Conservation (phyloP, 2,329 filamentous ascomycete species). For the Cladosporium sp. region DNA sequence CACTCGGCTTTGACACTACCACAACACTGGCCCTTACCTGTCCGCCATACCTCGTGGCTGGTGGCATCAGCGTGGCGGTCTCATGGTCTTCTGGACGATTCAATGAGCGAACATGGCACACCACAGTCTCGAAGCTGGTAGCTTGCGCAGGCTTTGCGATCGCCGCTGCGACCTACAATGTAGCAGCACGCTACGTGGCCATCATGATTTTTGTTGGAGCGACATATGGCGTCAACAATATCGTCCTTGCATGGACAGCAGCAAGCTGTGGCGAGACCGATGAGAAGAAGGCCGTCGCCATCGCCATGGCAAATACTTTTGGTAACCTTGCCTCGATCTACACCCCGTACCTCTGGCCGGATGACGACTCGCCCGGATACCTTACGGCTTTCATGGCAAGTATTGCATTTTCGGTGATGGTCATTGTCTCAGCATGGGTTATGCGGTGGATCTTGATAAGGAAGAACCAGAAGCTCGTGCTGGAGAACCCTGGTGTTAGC, state of each 20-base stretch:
- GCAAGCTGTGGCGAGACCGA: constrained; percentile 34
- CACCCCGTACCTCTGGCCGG: constrained; percentile 36
- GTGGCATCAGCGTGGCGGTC: constrained; percentile 27
- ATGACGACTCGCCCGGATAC: constrained; percentile 28
- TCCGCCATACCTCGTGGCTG: constrained; percentile 27
- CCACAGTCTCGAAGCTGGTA: constrained; percentile 12
- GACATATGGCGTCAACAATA: constrained; percentile 32
- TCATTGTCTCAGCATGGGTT: constrained; percentile 25
- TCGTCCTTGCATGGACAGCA: constrained; percentile 36
- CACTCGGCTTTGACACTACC: constrained; percentile 32
- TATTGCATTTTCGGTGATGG: constrained; percentile 27
- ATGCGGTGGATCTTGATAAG: constrained; percentile 22
- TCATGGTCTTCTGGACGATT: constrained; percentile 35
- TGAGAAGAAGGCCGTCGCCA: constrained; percentile 44
- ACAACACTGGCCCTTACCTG: constrained; percentile 31
- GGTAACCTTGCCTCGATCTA: constrained; percentile 44
- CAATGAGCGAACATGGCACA: constrained; percentile 39
- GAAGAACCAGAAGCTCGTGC: constrained; percentile 22
- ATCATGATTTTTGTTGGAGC: constrained; percentile 33
- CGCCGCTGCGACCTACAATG: neutral
- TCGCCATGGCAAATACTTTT: constrained; percentile 48
- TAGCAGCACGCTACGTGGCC: constrained; percentile 23
- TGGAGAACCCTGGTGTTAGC: constrained; percentile 14
- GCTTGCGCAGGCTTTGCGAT: constrained; percentile 4
- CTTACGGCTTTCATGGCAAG: constrained; percentile 29